Percentiles rank a stretch among this genome's conserved stretches.
These are phyloP conservation scores for Aspergillus versicolor DNA, from an alignment of 2,329 filamentous ascomycete species.

Conservation along the genomic window DNA sequence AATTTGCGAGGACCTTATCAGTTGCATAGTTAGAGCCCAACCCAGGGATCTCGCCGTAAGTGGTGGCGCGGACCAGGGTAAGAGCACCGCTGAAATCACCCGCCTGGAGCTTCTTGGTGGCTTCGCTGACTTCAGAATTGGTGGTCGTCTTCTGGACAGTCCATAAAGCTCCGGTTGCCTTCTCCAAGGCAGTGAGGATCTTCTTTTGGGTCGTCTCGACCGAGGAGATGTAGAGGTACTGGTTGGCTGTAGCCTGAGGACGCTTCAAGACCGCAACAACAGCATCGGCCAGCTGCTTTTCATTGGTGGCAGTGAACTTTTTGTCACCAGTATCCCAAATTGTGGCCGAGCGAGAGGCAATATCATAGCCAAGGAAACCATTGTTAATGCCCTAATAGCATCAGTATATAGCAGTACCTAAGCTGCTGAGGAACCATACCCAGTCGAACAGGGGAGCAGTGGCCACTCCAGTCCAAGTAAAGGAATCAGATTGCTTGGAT, in stretches of 20 bases:
- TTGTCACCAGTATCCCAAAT: constrained; percentile 59
- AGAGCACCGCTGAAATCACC: constrained; percentile 27
- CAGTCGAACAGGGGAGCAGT: constrained; percentile 63
- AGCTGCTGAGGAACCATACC: constrained; percentile 21
- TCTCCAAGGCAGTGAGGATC: constrained; percentile 54
- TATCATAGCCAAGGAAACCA: constrained; percentile 54
- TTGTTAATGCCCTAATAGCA: constrained; percentile 44
- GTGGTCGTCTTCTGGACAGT: constrained; percentile 43
- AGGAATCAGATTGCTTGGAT: constrained; percentile 44
- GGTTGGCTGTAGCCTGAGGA: constrained; percentile 55
- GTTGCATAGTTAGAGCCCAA: constrained; percentile 25
- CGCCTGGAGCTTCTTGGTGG: constrained; percentile 16
- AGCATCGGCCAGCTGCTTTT: constrained; percentile 52
- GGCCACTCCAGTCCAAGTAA: constrained; percentile 62
- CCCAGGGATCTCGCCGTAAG: constrained; percentile 18
- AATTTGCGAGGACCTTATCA: constrained; percentile 23
- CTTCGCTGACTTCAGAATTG: constrained; percentile 20
- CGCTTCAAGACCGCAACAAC: constrained; percentile 52
- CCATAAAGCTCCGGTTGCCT: constrained; percentile 53
- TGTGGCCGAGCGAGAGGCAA: constrained; percentile 49
- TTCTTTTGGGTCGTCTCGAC: constrained; percentile 60
- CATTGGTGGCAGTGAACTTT: constrained; percentile 52
- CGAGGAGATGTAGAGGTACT: constrained; percentile 58
- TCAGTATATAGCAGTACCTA: not conserved
- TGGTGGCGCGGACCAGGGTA: constrained; percentile 22